Percentiles rank a stretch among this genome's conserved stretches.
These are phyloP conservation scores for Aristolochia californica DNA, from an alignment of 164 flowering plant species.

Conservation along the genomic window DNA sequence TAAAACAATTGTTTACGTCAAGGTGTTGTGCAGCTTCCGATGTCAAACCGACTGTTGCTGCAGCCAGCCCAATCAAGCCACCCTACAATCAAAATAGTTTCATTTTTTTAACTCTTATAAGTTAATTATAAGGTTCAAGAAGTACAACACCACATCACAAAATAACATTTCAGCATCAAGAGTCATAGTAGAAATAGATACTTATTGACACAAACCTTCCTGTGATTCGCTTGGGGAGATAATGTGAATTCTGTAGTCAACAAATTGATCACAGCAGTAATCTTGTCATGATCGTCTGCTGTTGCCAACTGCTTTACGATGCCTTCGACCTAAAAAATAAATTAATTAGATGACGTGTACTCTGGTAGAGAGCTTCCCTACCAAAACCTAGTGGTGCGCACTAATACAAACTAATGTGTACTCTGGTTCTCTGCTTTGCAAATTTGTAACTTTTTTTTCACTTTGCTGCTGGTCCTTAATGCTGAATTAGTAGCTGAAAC, in stretches of 20 bases:
- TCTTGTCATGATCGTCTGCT: conserved; percentile 74
- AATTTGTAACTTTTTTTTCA: too few species aligned
- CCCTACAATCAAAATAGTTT: conserved; percentile 35
- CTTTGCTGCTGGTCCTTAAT: too few species aligned
- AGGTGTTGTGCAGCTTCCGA: conserved; percentile 85
- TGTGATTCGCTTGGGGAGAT: conserved; percentile 84
- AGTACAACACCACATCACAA: background rate
- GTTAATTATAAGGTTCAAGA: background rate
- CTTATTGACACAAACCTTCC: conserved; percentile 47
- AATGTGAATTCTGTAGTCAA: conserved; percentile 61
- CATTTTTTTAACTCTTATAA: background rate
- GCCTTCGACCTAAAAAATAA: conserved; percentile 57
- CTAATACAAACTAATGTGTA: too few species aligned
- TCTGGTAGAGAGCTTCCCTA: too few species aligned
- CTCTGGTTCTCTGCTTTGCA: too few species aligned
- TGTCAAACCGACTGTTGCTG: conserved; percentile 87
- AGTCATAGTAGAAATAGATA: too few species aligned
- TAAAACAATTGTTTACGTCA: conserved; percentile 35
- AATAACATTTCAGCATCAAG: background rate
- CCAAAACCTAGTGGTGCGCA: too few species aligned
- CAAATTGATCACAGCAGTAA: conserved; percentile 68
- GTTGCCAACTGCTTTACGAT: conserved; percentile 70
- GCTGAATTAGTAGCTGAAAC: too few species aligned
- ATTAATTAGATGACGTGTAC: too few species aligned
- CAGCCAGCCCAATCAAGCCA: conserved; percentile 91